Conservation (phyloP, 495 filamentous ascomycete genomes). For the Astrocystis sublimbata region DNA sequence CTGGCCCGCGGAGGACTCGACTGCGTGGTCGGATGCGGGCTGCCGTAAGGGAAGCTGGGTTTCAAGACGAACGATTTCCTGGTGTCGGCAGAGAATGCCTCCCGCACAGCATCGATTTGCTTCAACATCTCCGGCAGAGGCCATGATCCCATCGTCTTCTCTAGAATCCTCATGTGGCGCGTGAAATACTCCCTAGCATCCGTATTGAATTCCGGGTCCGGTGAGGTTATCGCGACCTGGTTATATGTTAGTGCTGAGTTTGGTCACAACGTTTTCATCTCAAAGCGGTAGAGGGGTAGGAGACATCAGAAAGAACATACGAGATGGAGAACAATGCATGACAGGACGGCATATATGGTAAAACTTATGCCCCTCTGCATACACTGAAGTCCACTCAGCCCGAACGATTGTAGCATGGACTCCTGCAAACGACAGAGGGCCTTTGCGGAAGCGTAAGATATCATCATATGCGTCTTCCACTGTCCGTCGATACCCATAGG, state of each 20-base stretch:
- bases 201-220: slow-evolving; percentile 81
- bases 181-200: slow-evolving; percentile 91
- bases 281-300: slow-evolving; percentile 9
- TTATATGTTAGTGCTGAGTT: slow-evolving; percentile 14
- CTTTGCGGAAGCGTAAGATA: slow-evolving; percentile 87
- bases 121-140: slow-evolving; percentile 90
- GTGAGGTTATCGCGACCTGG: slow-evolving; percentile 90
- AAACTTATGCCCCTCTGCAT: slow-evolving; percentile 97
- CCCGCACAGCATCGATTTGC: slow-evolving; percentile 85
- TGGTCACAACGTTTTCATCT: no score
- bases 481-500: slow-evolving; percentile 69
- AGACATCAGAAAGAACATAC: slow-evolving; percentile 56
- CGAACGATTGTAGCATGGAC: slow-evolving; percentile 73
- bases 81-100: slow-evolving; percentile 89
- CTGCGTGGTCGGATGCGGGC: slow-evolving; percentile 61
- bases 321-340: slow-evolving; percentile 92
- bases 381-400: slow-evolving; percentile 78
- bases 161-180: slow-evolving; percentile 92
- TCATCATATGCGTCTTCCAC: slow-evolving; percentile 85
- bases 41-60: slow-evolving; percentile 83
- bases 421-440: slow-evolving; percentile 89
- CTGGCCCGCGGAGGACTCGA: slow-evolving; percentile 63
- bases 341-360: slow-evolving; percentile 88
- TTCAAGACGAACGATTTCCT: slow-evolving; percentile 87
- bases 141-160: slow-evolving; percentile 81